These are phyloP conservation scores for Orbilia blumenaviensis DNA, from an alignment of 2,329 filamentous ascomycete genomes.

Conservation along the genomic window DNA sequence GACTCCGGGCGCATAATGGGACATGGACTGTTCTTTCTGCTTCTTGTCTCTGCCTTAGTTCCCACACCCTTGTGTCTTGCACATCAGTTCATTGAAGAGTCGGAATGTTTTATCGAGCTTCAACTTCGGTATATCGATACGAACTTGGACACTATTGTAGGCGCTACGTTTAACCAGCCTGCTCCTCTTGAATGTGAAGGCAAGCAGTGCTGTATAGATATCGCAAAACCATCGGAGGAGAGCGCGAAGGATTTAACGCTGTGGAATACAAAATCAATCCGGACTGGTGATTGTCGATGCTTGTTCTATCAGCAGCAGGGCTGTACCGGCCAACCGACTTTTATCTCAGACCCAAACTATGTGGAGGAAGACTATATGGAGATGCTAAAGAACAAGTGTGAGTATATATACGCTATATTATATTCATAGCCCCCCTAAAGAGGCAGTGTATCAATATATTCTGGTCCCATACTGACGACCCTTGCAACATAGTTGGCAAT, in stretches of 20 bases:
- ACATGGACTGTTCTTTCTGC: neutral
- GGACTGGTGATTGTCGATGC: slow-evolving; percentile 6
- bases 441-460: neutral
- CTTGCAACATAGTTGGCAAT: neutral
- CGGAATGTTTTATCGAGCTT: slow-evolving; percentile 14
- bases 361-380: slow-evolving; percentile 8
- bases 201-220: slow-evolving; percentile 16
- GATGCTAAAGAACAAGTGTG: neutral
- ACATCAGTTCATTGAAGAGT: neutral
- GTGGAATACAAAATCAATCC: slow-evolving; percentile 21
- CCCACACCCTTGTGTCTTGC: neutral
- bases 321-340: neutral
- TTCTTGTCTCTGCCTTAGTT: neutral
- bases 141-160: neutral
- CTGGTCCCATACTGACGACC: neutral
- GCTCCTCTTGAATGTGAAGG: neutral
- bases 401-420: neutral
- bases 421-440: too few species aligned
- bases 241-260: neutral
- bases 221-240: neutral
- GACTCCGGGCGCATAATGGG: too few species aligned
- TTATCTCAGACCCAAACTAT: neutral
- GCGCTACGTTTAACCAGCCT: neutral
- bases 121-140: slow-evolving; percentile 22
- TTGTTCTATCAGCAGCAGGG: slow-evolving; percentile 5